phyloP scores from a whole-genome alignment of 2,329 filamentous ascomycete genomes.

The Aspergillus sp. region DNA sequence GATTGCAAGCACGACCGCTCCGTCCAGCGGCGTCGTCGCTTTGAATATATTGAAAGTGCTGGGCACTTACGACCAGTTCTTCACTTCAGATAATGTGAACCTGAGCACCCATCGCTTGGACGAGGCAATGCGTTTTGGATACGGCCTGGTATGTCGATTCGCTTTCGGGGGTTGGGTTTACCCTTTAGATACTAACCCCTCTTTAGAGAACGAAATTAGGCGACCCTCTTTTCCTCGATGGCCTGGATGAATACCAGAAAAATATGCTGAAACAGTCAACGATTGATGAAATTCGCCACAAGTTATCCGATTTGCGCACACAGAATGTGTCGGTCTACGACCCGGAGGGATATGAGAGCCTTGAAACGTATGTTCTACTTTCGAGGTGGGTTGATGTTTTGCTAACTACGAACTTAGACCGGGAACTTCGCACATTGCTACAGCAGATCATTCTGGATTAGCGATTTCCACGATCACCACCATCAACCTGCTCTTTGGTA shows the following conservation, averaged over 20 bases:
- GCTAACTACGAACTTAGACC: constrained; percentile 30
- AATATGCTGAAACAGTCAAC: constrained; percentile 64
- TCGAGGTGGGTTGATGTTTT: neutral
- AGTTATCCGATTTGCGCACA: constrained; percentile 71
- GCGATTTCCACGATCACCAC: constrained; percentile 83
- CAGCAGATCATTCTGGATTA: constrained; percentile 71
- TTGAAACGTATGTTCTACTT: constrained; percentile 55
- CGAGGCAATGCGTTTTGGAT: constrained; percentile 88
- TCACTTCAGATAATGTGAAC: constrained; percentile 56
- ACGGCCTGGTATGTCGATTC: constrained; percentile 54
- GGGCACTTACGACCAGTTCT: constrained; percentile 70
- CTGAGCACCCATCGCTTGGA: constrained; percentile 78
- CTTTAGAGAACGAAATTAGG: constrained; percentile 71
- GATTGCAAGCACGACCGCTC: constrained; percentile 65
- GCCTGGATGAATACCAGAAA: constrained; percentile 63
- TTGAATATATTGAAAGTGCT: constrained; percentile 78
- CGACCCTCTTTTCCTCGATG: constrained; percentile 72
- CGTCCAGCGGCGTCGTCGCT: constrained; percentile 74
- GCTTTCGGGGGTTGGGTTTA: neutral
- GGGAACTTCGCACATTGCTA: constrained; percentile 56
- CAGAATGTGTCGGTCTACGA: constrained; percentile 74
- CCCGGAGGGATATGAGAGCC: constrained; percentile 62
- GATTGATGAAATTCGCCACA: constrained; percentile 59
- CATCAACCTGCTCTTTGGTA: constrained; percentile 83
- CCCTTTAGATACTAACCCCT: constrained; percentile 9